Evolutionary conservation across 129 eudicot species (phyloP).

Genomic region (Helianthus tuberosus): DNA sequence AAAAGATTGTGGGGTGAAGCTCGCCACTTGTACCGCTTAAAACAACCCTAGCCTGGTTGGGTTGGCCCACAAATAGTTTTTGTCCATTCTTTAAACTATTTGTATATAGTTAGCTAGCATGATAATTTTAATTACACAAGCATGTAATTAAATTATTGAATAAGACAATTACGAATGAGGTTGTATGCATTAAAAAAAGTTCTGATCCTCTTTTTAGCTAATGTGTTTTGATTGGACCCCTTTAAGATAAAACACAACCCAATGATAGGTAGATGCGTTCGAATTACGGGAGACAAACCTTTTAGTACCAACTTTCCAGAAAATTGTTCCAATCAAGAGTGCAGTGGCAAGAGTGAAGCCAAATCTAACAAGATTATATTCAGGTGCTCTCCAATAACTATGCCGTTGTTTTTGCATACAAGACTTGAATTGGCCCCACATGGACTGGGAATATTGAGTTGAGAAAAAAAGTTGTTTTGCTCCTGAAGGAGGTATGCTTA

Average conservation of each 20-base stretch:
- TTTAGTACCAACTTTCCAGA: conserved; percentile 78
- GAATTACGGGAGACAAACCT: conserved; percentile 39
- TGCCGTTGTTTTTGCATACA: conserved; percentile 79
- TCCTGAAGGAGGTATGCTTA: conserved; percentile 65
- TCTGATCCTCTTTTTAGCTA: neutral
- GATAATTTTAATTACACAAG: neutral
- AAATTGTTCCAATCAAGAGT: conserved; percentile 69
- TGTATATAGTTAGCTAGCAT: neutral
- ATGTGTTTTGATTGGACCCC: neutral
- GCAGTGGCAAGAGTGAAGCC: conserved; percentile 70
- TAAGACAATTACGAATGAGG: neutral
- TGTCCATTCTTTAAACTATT: neutral
- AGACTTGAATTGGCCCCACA: conserved; percentile 69
- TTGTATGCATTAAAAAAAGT: neutral
- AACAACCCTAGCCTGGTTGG: neutral
- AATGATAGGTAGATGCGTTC: neutral
- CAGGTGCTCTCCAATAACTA: conserved; percentile 97
- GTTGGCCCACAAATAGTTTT: neutral
- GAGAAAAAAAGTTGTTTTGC: conserved; percentile 61
- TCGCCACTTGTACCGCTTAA: neutral
- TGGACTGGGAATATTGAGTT: conserved; percentile 59
- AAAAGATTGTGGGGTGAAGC: conserved; percentile 4
- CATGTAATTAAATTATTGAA: neutral
- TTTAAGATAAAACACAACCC: conserved; percentile 5
- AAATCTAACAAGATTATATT: conserved; percentile 74